Percentiles rank a stretch among this genome's conserved stretches.
Evolutionary conservation across 371 early-diverging fungal genomes (phyloP).

Genomic region (Mucor plumbeus): DNA sequence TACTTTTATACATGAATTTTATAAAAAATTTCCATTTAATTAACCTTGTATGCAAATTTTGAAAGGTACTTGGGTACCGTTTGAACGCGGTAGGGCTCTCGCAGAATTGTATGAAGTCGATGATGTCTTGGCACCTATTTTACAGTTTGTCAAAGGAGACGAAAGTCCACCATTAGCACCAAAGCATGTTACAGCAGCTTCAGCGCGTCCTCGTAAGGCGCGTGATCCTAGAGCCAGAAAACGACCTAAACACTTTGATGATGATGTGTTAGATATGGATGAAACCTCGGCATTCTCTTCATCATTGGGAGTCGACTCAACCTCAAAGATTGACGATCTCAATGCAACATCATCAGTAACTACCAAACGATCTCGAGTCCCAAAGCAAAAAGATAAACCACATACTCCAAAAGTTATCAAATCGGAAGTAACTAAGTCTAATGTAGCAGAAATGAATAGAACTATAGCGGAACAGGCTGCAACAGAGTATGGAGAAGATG

Average conservation of each 20-base stretch:
- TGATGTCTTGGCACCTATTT: slow-evolving; percentile 13
- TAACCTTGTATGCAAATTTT: background rate
- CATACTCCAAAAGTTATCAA: background rate
- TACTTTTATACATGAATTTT: slow-evolving; percentile 29
- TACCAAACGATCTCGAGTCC: background rate
- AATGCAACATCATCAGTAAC: background rate
- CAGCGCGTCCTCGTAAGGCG: slow-evolving; percentile 28
- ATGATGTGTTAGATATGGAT: slow-evolving; percentile 20
- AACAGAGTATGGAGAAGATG: background rate
- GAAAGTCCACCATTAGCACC: slow-evolving; percentile 54
- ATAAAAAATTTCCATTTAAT: too few relatives aligned
- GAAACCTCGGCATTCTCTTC: background rate
- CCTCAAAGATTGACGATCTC: background rate
- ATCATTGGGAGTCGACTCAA: background rate
- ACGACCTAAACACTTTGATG: slow-evolving; percentile 30
- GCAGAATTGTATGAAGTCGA: slow-evolving; percentile 56
- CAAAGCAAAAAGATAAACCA: slow-evolving; percentile 9
- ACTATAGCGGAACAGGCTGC: background rate
- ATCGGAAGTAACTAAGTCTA: background rate
- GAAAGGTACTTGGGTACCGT: slow-evolving; percentile 81
- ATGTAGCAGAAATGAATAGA: background rate
- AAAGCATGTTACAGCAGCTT: slow-evolving; percentile 40
- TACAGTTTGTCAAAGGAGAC: slow-evolving; percentile 39
- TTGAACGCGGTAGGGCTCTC: slow-evolving; percentile 76
- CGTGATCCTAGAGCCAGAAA: slow-evolving; percentile 41